Evolutionary conservation across 2,329 filamentous ascomycete genomes (phyloP), one percentile per base, ranked within the genome.

Genomic region (Xylariaceae sp.): DNA sequence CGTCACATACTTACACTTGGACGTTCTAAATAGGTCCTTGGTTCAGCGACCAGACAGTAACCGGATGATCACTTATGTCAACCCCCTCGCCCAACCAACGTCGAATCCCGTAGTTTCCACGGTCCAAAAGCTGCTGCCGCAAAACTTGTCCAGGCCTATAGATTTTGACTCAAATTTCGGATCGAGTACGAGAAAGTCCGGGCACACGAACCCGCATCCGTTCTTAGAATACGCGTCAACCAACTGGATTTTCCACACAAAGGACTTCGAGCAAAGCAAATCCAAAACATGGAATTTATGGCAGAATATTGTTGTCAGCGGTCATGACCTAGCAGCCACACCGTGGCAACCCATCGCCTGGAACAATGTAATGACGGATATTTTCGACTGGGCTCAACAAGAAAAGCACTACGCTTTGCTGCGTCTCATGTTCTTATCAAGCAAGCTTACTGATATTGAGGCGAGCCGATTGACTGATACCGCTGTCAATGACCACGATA

Each of bases 1-100:
- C 60, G 50, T 76, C 11, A 74, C 73, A 0, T 78, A 77, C 60
- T 71, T 78, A 15, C 62, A 72, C 8, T 75, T 75, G 53, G 72
- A 69, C 44, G 73, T 76, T 48, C 77, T 77, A 45, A 69, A 76
- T 54, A 71, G 66, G 2, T 63, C 71, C 6, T 2, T 73, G 13
- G 59, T 64, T 77, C 76, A 37, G 77, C 74, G 37, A 10, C 45
- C 48, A 13, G 58, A 41, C 3, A 13, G 37, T 4, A 41, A 41
- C 9, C 37, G 60, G 18, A 15, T 53, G 9, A n/a, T 8, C 4
- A 35, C 8, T n/a, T 37, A 11, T 48, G 23, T 30, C 23, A 37
- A 37, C 11, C 30, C 9, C 35, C 17, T 34, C 5, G 13, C 41
- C 13, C 41, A 2, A n/a, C 5, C 41, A 45, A 6, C 41, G 5